Percentiles rank a stretch among this genome's conserved stretches.
Conservation (phyloP, 441 rosid species). For the Populus tomentosa region DNA sequence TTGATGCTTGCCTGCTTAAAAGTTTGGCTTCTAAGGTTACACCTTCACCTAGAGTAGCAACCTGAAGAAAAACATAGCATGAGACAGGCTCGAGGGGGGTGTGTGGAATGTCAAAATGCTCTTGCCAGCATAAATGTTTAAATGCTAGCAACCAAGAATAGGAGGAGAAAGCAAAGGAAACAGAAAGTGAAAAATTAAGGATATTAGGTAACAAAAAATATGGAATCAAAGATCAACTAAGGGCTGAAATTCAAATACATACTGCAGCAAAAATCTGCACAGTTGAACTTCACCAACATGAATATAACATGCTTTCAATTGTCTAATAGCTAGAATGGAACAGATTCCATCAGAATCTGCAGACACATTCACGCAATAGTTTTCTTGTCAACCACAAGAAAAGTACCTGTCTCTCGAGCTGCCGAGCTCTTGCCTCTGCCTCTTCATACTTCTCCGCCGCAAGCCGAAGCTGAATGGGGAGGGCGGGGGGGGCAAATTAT, state of each 20-base stretch:
- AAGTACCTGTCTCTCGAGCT: slow-evolving; percentile 83
- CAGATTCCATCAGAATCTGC: not conserved
- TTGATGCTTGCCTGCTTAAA: slow-evolving; percentile 64
- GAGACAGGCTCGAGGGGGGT: not conserved
- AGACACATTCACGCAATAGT: not conserved
- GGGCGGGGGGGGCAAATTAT: not conserved
- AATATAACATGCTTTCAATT: not conserved
- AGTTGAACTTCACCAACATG: not conserved
- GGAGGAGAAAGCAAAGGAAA: not conserved
- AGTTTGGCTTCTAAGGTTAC: slow-evolving; percentile 72
- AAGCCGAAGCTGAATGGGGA: slow-evolving; percentile 36
- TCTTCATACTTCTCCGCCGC: slow-evolving; percentile 52
- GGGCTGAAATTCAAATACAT: not conserved
- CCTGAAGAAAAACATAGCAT: slow-evolving; percentile 30
- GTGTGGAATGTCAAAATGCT: not conserved
- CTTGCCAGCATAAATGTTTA: not conserved
- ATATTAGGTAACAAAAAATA: too few relatives aligned
- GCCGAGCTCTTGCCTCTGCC: slow-evolving; percentile 81
- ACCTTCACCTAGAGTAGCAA: slow-evolving; percentile 80
- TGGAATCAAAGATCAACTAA: not conserved
- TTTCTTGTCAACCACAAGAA: not conserved
- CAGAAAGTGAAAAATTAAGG: not conserved
- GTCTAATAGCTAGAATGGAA: not conserved
- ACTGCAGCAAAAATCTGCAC: not conserved
- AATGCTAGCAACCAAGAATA: not conserved